phyloP scores from a whole-genome alignment of 768 basidiomycete genomes.

The Russula virescens region DNA sequence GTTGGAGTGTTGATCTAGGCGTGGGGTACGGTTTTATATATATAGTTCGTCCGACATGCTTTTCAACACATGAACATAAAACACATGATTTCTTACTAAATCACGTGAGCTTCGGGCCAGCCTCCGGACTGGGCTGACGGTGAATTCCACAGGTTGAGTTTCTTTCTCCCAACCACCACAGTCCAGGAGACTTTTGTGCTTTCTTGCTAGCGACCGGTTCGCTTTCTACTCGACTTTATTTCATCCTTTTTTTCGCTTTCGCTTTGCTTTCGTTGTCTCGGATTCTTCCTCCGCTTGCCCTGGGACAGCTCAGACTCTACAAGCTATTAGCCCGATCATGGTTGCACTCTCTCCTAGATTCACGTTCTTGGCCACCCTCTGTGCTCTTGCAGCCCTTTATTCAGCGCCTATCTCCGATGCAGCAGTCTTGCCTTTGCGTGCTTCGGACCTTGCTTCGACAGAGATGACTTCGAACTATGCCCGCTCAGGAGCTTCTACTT shows the following conservation, averaged over 20 bases:
- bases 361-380: conserved; percentile 41
- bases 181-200: conserved; percentile 23
- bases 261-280: conserved; percentile 18
- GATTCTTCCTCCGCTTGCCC: background rate
- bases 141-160: conserved; percentile 18
- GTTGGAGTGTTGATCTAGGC: no score
- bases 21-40: no score
- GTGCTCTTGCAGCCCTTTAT: conserved; percentile 41
- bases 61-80: no score
- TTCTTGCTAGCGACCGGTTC: conserved; percentile 24
- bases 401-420: conserved; percentile 36
- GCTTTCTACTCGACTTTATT: conserved; percentile 10
- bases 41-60: no score
- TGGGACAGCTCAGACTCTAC: background rate
- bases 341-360: conserved; percentile 45
- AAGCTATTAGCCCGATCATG: conserved; percentile 34
- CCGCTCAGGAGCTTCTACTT: background rate
- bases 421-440: conserved; percentile 32
- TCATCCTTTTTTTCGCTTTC: conserved; percentile 19
- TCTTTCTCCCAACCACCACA: conserved; percentile 21
- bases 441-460: background rate
- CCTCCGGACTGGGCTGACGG: no score
- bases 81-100: no score
- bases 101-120: no score
- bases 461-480: background rate